phyloP scores from a whole-genome alignment of 2,329 filamentous ascomycete genomes.

The Monilinia polystroma region DNA sequence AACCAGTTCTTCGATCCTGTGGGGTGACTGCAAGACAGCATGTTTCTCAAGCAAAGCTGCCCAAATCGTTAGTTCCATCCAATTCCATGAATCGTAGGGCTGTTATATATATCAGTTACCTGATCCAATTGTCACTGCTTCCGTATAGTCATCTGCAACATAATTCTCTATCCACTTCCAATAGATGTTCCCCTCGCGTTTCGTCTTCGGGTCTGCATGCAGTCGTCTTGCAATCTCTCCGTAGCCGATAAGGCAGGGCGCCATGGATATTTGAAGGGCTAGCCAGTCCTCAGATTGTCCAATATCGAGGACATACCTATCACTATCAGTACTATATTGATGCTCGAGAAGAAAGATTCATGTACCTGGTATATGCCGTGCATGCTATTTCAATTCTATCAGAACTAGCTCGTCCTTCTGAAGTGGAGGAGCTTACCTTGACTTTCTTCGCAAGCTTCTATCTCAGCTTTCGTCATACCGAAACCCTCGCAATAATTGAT shows the following conservation, averaged over 20 bases:
- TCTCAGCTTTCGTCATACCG: conserved; percentile 70
- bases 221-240: conserved; percentile 73
- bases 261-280: conserved; percentile 77
- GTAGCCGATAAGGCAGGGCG: conserved; percentile 90
- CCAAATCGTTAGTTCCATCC: neutral
- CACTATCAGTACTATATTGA: conserved; percentile 10
- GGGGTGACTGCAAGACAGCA: conserved; percentile 68
- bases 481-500: conserved; percentile 79
- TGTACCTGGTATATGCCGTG: conserved; percentile 67
- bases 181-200: conserved; percentile 68
- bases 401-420: conserved; percentile 10
- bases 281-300: conserved; percentile 87
- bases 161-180: conserved; percentile 94
- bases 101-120: conserved; percentile 49
- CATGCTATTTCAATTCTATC: conserved; percentile 51
- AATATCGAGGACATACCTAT: conserved; percentile 79
- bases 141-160: conserved; percentile 72
- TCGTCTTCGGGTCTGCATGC: conserved; percentile 59
- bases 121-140: conserved; percentile 68
- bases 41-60: conserved; percentile 73
- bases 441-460: conserved; percentile 71
- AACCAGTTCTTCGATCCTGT: conserved; percentile 76
- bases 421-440: conserved; percentile 53
- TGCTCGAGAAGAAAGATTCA: neutral
- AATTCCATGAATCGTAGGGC: neutral